Evolutionary conservation across 2,329 filamentous ascomycete genomes (phyloP).

Genomic region (Cephalotrichum gorgonifer): DNA sequence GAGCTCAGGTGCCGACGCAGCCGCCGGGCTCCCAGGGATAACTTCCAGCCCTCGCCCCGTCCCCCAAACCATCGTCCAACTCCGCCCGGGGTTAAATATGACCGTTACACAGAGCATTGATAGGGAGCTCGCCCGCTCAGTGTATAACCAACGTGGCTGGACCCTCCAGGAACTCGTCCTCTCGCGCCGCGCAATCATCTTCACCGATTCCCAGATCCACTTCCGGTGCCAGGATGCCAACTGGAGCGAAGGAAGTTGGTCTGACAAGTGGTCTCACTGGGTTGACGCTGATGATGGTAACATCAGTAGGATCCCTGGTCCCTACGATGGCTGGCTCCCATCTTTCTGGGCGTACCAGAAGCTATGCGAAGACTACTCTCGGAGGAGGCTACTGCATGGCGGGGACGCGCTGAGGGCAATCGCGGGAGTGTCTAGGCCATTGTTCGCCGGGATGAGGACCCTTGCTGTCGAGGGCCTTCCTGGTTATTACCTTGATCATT

Average conservation of each 20-base stretch:
- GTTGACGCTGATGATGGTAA: neutral
- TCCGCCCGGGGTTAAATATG: conserved; percentile 4
- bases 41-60: neutral
- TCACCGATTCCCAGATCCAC: conserved; percentile 6
- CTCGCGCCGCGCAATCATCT: neutral
- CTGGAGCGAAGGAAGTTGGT: conserved; percentile 7
- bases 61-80: neutral
- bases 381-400: conserved; percentile 4
- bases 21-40: neutral
- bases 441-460: neutral
- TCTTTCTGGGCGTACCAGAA: neutral
- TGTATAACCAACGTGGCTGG: conserved; percentile 7
- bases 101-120: conserved; percentile 5
- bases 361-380: conserved; percentile 8
- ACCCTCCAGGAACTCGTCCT: neutral
- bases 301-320: neutral
- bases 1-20: neutral
- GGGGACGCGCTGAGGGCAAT: conserved; percentile 7
- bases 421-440: conserved; percentile 6
- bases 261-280: conserved; percentile 5
- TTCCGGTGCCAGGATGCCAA: conserved; percentile 9
- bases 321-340: neutral
- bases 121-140: conserved; percentile 6
- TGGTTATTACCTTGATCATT: neutral
- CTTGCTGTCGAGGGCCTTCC: neutral